A percentile compares a stretch with the other conserved stretches of the same genome.
Conservation (phyloP, 495 filamentous ascomycete genomes). For the Trichoderma orchidacearum region DNA sequence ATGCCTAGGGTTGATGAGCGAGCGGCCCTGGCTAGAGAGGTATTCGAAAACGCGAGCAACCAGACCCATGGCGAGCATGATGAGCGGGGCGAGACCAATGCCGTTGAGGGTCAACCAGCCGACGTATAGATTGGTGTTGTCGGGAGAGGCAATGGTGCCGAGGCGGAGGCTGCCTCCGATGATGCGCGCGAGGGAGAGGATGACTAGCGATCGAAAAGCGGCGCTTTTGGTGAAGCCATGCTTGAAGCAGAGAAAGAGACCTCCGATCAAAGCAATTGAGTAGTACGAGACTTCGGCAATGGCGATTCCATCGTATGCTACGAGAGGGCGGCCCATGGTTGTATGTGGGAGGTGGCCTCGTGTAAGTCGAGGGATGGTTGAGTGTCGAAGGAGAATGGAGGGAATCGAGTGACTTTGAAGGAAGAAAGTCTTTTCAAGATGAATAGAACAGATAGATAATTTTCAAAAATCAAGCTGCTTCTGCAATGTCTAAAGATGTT, state of each 20-base stretch:
- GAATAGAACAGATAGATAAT: too few relatives aligned
- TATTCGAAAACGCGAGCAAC: conserved; percentile 14
- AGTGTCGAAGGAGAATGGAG: background rate
- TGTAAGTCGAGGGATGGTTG: background rate
- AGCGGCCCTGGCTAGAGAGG: conserved; percentile 5
- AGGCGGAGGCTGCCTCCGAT: conserved; percentile 18
- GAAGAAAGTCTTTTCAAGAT: too few relatives aligned
- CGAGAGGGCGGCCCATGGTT: background rate
- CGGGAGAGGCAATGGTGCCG: conserved; percentile 18
- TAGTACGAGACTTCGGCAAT: conserved; percentile 20
- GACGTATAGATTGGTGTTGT: conserved; percentile 12
- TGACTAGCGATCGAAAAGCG: conserved; percentile 18
- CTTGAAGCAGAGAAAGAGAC: conserved; percentile 13
- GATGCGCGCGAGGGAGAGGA: conserved; percentile 21
- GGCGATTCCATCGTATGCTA: conserved; percentile 9
- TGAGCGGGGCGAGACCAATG: conserved; percentile 19
- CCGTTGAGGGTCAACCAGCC: conserved; percentile 15
- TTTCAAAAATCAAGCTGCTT: too few relatives aligned
- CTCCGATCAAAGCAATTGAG: conserved; percentile 11
- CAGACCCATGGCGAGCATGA: conserved; percentile 15
- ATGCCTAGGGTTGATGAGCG: conserved; percentile 10
- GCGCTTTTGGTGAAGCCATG: conserved; percentile 20
- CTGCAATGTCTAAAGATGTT: background rate
- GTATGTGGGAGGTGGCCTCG: background rate
- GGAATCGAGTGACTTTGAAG: background rate